phyloP scores from a whole-genome alignment of 2,329 filamentous ascomycete species.

The Microsporum ferrugineum region DNA sequence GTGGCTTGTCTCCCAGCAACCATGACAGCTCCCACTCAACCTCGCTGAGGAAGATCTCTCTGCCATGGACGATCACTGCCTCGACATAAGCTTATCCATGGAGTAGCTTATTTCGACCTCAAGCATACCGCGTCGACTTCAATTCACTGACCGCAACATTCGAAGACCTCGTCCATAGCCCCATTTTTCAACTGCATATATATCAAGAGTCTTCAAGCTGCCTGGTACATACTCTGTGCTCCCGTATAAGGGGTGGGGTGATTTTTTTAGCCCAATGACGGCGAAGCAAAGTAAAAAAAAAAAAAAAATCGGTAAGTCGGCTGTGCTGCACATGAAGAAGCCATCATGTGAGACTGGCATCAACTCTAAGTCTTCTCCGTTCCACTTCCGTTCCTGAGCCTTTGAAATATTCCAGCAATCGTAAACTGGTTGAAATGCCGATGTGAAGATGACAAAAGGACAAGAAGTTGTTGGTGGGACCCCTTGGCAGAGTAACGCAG shows the following conservation, averaged over 20 bases:
- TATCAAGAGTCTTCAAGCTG: neutral
- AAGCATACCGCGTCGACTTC: neutral
- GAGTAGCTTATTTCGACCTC: conserved; percentile 6
- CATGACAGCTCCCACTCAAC: neutral
- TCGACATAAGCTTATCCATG: neutral
- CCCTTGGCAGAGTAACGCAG: neutral
- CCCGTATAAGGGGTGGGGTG: neutral
- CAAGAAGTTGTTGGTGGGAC: neutral
- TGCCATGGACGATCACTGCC: neutral
- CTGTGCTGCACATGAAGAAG: neutral
- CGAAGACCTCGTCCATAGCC: neutral
- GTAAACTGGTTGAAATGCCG: neutral
- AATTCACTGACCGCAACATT: neutral
- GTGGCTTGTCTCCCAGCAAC: neutral
- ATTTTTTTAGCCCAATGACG: neutral
- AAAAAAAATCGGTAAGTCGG: neutral
- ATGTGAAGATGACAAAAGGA: neutral
- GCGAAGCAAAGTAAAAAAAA: neutral
- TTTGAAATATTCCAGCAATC: neutral
- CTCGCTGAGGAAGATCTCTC: neutral
- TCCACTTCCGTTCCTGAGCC: neutral
- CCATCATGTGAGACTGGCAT: neutral
- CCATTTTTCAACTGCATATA: neutral
- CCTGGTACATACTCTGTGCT: neutral
- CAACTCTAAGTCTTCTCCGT: neutral